phyloP scores from a whole-genome alignment of 306 rosid genomes.

The Quercus rubra region DNA sequence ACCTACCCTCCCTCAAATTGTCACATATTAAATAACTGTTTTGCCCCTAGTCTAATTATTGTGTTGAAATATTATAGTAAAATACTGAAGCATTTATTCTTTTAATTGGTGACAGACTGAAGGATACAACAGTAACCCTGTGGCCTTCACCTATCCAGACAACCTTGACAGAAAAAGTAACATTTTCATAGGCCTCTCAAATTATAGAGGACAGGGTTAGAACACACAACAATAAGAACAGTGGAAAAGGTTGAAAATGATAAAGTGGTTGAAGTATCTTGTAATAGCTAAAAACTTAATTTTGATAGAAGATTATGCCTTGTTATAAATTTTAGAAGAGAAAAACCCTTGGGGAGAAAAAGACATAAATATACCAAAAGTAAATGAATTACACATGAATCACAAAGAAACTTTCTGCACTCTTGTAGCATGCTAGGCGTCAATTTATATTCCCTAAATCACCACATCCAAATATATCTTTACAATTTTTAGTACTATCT shows the following conservation, averaged over 20 bases:
- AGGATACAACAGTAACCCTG: neutral
- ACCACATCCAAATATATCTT: neutral
- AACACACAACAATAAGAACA: neutral
- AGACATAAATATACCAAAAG: neutral
- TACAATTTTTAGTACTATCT: neutral
- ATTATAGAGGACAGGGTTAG: neutral
- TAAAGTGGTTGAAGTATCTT: neutral
- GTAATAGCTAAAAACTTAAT: neutral
- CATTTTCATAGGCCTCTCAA: neutral
- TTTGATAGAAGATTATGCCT: neutral
- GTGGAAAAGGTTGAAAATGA: neutral
- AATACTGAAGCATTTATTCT: no score
- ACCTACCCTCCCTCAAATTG: no score
- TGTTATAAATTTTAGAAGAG: neutral
- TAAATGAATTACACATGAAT: neutral
- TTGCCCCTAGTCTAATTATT: neutral
- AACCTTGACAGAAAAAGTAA: neutral
- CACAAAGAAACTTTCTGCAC: neutral
- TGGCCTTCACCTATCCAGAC: neutral
- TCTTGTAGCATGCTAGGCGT: neutral
- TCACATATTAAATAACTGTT: neutral
- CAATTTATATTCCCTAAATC: neutral
- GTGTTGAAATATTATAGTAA: no score
- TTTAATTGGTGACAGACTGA: neutral
- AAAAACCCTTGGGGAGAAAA: neutral